Percentiles rank a stretch among this genome's conserved stretches.
These are phyloP conservation scores for Aspergillus sp. DNA, from an alignment of 2,329 filamentous ascomycete species.

Conservation along the genomic window DNA sequence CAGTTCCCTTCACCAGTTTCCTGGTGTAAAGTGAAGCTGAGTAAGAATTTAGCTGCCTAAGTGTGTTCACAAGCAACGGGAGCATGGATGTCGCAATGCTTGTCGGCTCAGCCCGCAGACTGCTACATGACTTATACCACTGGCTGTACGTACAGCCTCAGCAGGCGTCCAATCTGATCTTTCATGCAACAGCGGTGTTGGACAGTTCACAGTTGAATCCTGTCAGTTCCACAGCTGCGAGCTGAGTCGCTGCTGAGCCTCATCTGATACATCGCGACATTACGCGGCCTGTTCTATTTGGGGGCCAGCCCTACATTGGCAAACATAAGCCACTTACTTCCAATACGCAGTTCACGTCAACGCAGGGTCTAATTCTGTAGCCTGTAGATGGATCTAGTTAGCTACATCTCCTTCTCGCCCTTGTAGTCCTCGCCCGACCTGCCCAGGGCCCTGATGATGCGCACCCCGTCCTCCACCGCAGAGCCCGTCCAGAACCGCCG, in stretches of 20 bases:
- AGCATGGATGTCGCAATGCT: no score
- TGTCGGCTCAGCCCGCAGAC: no score
- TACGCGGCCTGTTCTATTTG: background rate
- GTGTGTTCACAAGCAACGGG: background rate
- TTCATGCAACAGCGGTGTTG: background rate
- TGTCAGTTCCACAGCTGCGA: background rate
- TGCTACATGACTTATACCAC: no score
- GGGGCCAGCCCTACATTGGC: background rate
- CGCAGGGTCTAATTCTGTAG: no score
- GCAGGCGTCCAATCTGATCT: background rate
- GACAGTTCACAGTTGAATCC: background rate
- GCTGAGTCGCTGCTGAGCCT: no score
- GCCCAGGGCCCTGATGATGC: slow-evolving; percentile 48
- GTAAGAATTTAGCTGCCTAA: background rate
- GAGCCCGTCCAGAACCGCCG: slow-evolving; percentile 56
- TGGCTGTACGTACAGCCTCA: background rate
- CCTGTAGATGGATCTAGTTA: background rate
- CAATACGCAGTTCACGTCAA: no score
- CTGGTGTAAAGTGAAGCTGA: background rate
- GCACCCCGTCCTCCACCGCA: slow-evolving; percentile 51
- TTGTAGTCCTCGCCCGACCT: background rate
- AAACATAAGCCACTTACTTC: no score
- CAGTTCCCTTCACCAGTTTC: no score
- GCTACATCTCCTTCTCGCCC: background rate
- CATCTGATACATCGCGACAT: background rate